Evolutionary conservation across 495 filamentous ascomycete species (phyloP).

Genomic region (Penicillium odoratum): DNA sequence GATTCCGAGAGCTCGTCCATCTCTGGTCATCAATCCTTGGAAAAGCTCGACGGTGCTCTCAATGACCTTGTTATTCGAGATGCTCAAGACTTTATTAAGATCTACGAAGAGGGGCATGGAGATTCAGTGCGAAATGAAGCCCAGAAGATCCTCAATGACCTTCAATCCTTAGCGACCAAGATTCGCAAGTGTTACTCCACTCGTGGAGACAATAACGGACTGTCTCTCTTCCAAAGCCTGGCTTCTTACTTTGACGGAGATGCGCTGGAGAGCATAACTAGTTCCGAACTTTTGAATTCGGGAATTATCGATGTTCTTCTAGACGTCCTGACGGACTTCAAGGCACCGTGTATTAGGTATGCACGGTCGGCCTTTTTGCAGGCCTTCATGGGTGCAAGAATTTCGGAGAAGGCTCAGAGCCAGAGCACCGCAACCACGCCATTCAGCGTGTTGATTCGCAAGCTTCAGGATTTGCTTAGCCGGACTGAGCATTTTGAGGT

Average conservation of each 20-base stretch:
- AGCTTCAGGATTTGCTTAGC: conserved; percentile 93
- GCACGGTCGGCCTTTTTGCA: conserved; percentile 84
- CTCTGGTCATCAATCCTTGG: conserved; percentile 42
- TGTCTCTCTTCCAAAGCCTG: conserved; percentile 69
- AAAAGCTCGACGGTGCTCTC: conserved; percentile 58
- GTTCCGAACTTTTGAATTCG: conserved; percentile 88
- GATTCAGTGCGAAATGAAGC: conserved; percentile 76
- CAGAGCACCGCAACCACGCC: conserved; percentile 71
- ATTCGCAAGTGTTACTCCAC: conserved; percentile 68
- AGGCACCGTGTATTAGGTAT: conserved; percentile 40
- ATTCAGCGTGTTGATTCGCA: conserved; percentile 88
- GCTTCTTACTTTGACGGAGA: conserved; percentile 89
- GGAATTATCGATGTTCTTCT: conserved; percentile 82
- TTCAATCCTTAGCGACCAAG: conserved; percentile 68
- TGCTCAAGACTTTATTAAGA: conserved; percentile 79
- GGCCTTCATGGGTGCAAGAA: conserved; percentile 85
- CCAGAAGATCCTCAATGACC: conserved; percentile 65
- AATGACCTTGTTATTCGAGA: conserved; percentile 71
- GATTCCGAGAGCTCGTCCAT: conserved; percentile 66
- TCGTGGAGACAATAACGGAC: conserved; percentile 48
- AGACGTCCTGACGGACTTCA: conserved; percentile 70
- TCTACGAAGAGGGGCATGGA: conserved; percentile 75
- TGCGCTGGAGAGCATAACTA: conserved; percentile 90
- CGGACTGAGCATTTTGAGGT: conserved; percentile 98
- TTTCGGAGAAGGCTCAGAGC: conserved; percentile 60